phyloP scores from a whole-genome alignment of 805 yeast species.

The Monosporozyma solicola region DNA sequence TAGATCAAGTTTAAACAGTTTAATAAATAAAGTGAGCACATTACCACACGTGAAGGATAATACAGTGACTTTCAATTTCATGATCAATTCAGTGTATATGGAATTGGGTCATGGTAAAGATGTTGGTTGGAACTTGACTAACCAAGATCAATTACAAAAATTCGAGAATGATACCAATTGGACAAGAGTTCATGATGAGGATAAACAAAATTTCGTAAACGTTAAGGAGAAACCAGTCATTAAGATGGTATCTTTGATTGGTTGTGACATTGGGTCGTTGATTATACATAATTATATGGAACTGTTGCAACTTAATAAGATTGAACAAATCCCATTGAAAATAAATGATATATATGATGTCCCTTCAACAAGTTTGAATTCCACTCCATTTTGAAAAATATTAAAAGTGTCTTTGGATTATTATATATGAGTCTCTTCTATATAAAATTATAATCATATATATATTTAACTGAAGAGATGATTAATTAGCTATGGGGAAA shows the following conservation, averaged over 20 bases:
- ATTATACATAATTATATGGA: slow-evolving; percentile 34
- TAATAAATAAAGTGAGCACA: slow-evolving; percentile 20
- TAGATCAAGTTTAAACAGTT: slow-evolving; percentile 25
- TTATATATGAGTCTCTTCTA: background rate
- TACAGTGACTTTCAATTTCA: slow-evolving; percentile 22
- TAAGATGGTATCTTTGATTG: slow-evolving; percentile 31
- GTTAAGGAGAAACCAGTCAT: slow-evolving; percentile 12
- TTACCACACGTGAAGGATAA: slow-evolving; percentile 19
- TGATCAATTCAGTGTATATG: slow-evolving; percentile 21
- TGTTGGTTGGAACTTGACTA: slow-evolving; percentile 5
- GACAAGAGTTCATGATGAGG: slow-evolving; percentile 19
- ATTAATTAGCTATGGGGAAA: background rate
- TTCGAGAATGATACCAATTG: slow-evolving; percentile 27
- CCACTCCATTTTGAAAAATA: slow-evolving; percentile 2
- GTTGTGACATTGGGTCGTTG: slow-evolving; percentile 35
- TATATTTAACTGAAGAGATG: background rate
- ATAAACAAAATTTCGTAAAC: slow-evolving; percentile 11
- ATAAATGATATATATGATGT: background rate
- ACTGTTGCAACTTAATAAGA: background rate
- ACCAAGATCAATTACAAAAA: slow-evolving; percentile 8
- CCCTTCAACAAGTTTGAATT: background rate
- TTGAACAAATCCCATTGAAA: background rate
- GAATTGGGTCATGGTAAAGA: slow-evolving; percentile 17
- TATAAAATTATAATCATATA: background rate
- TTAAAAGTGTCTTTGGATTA: background rate